phyloP scores from a whole-genome alignment of 2,329 filamentous ascomycete species.

The Alternaria infectoria region DNA sequence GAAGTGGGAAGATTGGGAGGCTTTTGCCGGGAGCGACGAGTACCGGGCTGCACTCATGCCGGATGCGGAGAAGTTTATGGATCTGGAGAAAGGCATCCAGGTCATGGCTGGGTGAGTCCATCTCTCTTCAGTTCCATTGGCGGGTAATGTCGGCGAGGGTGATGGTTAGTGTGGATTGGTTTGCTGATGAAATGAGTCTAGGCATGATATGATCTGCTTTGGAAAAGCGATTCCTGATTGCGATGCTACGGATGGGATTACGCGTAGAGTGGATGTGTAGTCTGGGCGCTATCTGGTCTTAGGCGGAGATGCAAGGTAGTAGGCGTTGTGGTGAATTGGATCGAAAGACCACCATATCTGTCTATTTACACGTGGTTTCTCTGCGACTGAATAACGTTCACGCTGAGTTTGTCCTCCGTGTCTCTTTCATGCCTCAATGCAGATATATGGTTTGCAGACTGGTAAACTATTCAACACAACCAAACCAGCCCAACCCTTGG shows the following conservation, averaged over 20 bases:
- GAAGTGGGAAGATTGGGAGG: conserved; percentile 32
- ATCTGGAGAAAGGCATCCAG: conserved; percentile 26
- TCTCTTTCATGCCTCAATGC: neutral
- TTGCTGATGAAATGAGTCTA: conserved; percentile 1
- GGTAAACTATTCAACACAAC: neutral
- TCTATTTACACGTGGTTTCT: neutral
- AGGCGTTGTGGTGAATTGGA: neutral
- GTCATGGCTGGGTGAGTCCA: conserved; percentile 33
- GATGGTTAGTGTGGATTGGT: neutral
- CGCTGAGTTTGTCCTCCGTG: neutral
- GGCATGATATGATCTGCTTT: conserved; percentile 31
- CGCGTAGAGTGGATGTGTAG: neutral
- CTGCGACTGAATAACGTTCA: neutral
- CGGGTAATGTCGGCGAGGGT: neutral
- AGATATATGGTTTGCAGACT: neutral
- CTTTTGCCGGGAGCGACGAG: conserved; percentile 26
- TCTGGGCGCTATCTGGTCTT: neutral
- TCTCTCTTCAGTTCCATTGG: neutral
- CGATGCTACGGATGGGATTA: conserved; percentile 31
- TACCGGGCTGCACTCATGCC: conserved; percentile 28
- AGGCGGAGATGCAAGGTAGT: neutral
- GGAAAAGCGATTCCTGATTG: conserved; percentile 33
- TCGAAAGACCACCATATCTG: neutral
- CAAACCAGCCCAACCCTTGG: neutral
- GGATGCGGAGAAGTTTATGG: conserved; percentile 39